Evolutionary conservation across 1,139 yeast species (phyloP).

Genomic region (Pichia sorboxylosa): DNA sequence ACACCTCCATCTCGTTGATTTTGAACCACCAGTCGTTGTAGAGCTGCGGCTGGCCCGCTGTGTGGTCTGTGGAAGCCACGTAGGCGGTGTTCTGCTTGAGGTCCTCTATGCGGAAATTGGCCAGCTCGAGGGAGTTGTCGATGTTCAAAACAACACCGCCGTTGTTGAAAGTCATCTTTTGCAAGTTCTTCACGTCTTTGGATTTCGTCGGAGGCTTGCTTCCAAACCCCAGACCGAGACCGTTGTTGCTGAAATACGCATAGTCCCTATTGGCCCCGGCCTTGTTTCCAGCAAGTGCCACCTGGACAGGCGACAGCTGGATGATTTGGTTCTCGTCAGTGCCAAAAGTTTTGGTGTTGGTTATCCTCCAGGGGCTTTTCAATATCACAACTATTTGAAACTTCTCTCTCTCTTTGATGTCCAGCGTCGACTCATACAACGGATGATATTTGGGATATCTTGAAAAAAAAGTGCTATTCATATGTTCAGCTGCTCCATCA

Average conservation of each 20-base stretch:
- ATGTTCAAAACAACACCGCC: constrained; percentile 74
- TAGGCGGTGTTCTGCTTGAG: constrained; percentile 5
- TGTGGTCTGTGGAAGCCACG: not conserved
- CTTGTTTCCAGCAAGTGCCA: constrained; percentile 34
- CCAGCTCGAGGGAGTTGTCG: constrained; percentile 71
- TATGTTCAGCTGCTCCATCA: constrained; percentile 38
- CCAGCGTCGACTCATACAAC: not conserved
- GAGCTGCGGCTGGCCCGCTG: not conserved
- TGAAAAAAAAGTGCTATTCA: constrained; percentile 32
- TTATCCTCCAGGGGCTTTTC: constrained; percentile 59
- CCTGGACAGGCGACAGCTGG: constrained; percentile 56
- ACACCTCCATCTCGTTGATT: constrained; percentile 71
- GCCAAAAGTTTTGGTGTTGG: constrained; percentile 68
- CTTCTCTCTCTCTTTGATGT: constrained; percentile 1
- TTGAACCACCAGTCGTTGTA: constrained; percentile 53
- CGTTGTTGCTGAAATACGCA: constrained; percentile 54
- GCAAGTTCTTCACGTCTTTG: constrained; percentile 9
- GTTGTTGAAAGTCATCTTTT: constrained; percentile 23
- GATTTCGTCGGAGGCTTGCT: constrained; percentile 49
- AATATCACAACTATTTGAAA: constrained; percentile 6
- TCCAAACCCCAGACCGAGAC: constrained; percentile 79
- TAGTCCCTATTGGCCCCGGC: constrained; percentile 28
- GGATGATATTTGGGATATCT: constrained; percentile 38
- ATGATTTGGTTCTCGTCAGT: constrained; percentile 42
- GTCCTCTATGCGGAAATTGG: constrained; percentile 61